Base-by-base conservation (phyloP, 163 green algal species). In the Scenedesmus sp. region DNA sequence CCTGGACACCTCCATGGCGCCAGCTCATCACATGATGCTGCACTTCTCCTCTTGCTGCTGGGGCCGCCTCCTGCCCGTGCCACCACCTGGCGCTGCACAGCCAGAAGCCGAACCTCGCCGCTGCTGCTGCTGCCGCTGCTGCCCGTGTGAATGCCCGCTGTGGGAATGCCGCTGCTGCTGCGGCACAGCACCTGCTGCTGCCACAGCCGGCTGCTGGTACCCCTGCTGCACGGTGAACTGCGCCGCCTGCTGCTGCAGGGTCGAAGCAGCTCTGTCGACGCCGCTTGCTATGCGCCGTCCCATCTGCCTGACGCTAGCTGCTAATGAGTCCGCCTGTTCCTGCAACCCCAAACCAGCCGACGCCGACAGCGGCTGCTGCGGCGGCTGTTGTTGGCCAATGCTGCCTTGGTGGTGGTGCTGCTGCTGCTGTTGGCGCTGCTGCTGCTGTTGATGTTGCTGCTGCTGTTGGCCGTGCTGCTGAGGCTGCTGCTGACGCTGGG, bases 401-500 rank as follows among this genome's bases (percentile, higher is more conserved):
- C n/a, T n/a, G n/a, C n/a, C n/a, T n/a, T n/a, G n/a, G n/a, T n/a
- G n/a, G 83, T 93, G 80, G n/a, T n/a, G n/a, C n/a, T n/a, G n/a
- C n/a, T n/a, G n/a, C n/a, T n/a, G n/a, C n/a, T n/a, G n/a, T n/a
- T n/a, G n/a, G n/a, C n/a, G n/a, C 73, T 85, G 76, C 49, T 68
- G 78, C 73, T 87, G 87, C 73, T 86, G 87, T 65, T 18, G 79
- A 72, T 82, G 87, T 53, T 79, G 13, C 53, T 84, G 68, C 84
- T 83, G 24, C 85, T 85, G 76, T 81, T 87, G 70, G 80, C 53
- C 92, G 79, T 87, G 82, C 79, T n/a, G n/a, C n/a, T n/a, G n/a
- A n/a, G n/a, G n/a, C 68, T 93, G 83, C 89, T 88, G 82, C 80
- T 90, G 85, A 56, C 80, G 81, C 61, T 87, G 88, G 22, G 49